phyloP scores from a whole-genome alignment of 192 early-diverging fungal genomes.

The Coemansia sp. region DNA sequence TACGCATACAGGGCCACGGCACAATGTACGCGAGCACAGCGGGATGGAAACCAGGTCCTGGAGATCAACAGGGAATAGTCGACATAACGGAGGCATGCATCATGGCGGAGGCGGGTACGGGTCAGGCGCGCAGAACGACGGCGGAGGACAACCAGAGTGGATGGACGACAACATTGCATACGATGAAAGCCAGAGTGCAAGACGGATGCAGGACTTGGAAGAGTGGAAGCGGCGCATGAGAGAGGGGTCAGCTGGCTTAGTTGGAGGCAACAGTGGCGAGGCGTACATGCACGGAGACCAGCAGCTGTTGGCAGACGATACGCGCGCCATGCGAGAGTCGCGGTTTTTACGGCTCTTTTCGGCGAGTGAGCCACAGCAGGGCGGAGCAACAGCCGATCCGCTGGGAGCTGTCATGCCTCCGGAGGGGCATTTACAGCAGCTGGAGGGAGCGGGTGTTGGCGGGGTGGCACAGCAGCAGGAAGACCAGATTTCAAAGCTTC shows the following conservation, averaged over 20 bases:
- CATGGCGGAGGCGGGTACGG: neutral
- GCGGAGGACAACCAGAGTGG: conserved; percentile 45
- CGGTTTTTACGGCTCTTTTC: conserved; percentile 50
- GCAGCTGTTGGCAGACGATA: conserved; percentile 2
- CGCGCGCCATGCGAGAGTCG: conserved; percentile 26
- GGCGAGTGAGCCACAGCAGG: conserved; percentile 12
- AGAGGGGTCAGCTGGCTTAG: conserved; percentile 6
- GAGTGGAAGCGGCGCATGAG: conserved; percentile 55
- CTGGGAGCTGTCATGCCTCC: conserved; percentile 1
- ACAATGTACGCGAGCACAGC: conserved; percentile 9
- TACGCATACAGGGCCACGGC: conserved; percentile 3
- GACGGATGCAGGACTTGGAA: conserved; percentile 48
- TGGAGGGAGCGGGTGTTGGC: neutral
- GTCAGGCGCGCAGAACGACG: conserved; percentile 4
- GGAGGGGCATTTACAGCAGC: neutral
- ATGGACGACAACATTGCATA: conserved; percentile 45
- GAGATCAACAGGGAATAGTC: conserved; percentile 25
- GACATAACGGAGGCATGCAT: neutral
- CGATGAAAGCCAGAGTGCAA: conserved; percentile 43
- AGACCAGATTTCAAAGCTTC: conserved; percentile 46
- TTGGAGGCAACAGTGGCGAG: neutral
- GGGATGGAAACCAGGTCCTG: conserved; percentile 20
- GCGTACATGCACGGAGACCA: neutral
- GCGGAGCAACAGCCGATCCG: neutral
- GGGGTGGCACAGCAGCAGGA: neutral